Base-by-base conservation (phyloP, 2,329 filamentous ascomycete species). In the Leptographium flavum region DNA sequence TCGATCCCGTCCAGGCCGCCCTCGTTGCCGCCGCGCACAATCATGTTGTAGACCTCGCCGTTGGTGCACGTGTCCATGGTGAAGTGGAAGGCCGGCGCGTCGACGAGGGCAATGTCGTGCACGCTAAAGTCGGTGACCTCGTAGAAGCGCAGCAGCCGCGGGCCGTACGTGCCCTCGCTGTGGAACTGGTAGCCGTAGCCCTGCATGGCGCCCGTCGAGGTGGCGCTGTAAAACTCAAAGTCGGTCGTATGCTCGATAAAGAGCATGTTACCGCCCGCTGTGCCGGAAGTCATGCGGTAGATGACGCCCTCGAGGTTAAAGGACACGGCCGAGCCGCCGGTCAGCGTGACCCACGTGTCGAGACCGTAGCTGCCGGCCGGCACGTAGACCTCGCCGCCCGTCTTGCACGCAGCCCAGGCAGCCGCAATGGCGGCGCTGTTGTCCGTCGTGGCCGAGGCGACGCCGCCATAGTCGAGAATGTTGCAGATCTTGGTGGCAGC, bases 1-100 rank as follows among this genome's bases (percentile, higher is more conserved):
- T 76, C 69, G 46, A 77, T 63, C 3, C 74, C 74, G 53, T 78
- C 74, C 4, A 76, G 61, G 27, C 68, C 69, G 27, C 71, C 71
- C 50, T 60, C 56, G 49, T 71, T 63, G 11, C 63, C 69, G 25
- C 70, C 70, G 3, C 68, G 66, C 39, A 74, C 66, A 15, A 68
- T 64, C 58, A 71, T 63, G 55, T 74, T 73, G 60, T 73, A 74
- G 3, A 72, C 58, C 52, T 74, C 70, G 33, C 69, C 70, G 49
- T 66, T 68, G 27, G 58, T 60, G 56, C 62, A 68, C 13, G 62
- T 49, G 39, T 55, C 54, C 11, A 56, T n/a, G 9, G 47, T 50
- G 21, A 56, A 36, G 31, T 56, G 54, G 38, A 55, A 56, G 13
- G 47, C 47, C 11, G 52, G 50, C 21, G 51, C 42, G 48, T 73